Conservation (phyloP, 176 grass and related monocot genomes). For the Ampelocalamus luodianensis region DNA sequence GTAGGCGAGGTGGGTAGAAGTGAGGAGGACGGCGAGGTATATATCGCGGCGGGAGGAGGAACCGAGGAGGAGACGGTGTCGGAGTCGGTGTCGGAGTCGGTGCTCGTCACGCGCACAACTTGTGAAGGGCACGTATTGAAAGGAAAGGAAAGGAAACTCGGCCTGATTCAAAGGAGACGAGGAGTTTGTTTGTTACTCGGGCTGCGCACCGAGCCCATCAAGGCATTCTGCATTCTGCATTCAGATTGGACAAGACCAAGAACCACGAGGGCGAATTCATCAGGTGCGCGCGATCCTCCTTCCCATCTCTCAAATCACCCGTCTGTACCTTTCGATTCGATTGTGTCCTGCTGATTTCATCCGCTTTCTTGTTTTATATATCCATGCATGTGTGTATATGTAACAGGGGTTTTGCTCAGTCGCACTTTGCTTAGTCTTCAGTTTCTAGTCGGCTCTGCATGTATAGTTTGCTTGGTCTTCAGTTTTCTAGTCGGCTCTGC, state of each 20-base stretch:
- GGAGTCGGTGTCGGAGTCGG: not conserved
- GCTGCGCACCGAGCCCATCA: too few species aligned
- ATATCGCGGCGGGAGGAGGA: not conserved
- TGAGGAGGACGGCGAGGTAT: not conserved
- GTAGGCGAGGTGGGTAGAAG: not conserved
- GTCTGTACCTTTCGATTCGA: not conserved
- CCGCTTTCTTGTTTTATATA: not conserved
- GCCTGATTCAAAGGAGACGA: too few species aligned
- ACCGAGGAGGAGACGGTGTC: not conserved
- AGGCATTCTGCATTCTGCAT: not conserved
- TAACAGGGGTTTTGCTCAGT: not conserved
- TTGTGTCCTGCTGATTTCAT: not conserved
- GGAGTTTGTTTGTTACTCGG: not conserved
- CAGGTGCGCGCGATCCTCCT: constrained; percentile 25
- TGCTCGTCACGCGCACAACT: too few species aligned
- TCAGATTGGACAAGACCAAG: constrained; percentile 12
- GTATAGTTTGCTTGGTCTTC: too few species aligned
- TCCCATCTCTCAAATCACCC: not conserved
- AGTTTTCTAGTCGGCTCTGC: too few species aligned
- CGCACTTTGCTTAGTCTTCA: too few species aligned
- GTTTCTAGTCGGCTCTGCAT: too few species aligned
- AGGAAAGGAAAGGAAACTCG: too few species aligned
- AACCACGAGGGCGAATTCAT: not conserved
- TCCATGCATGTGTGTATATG: not conserved
- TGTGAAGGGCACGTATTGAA: too few species aligned